Base-by-base conservation (phyloP, 768 basidiomycete genomes). In the button mushroom (Agaricus bisporus) region DNA sequence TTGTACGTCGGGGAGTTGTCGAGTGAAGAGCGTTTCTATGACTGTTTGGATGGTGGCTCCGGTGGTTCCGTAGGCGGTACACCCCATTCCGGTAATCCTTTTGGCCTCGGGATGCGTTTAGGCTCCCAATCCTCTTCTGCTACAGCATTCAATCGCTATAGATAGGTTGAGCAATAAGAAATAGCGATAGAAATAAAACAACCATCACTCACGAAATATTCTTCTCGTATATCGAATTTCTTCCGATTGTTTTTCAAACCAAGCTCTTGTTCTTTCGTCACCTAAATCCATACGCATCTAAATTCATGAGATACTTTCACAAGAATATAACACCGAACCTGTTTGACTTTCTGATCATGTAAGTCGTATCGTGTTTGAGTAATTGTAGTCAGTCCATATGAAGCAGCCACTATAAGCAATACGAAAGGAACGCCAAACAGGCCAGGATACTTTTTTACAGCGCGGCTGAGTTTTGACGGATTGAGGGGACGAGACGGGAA, bases 21-120 rank as follows among this genome's bases (percentile, higher is more conserved):
- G 20, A 44, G 11, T 17, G 18, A 20, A 44, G 42, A 44, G 14
- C 42, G 11, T n/a, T 25, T 10, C 18, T 41, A 54, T 8, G 52
- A 41, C 18, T 35, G 2, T 4, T 47, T 41, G 3, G 52, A 28
- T 32, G 32, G 2, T 4, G 32, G 7, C 2, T 32, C 32, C 9
- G 46, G 68, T 12, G 80, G 77, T 63, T 80, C 80, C 2, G 80
- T 71, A 3, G 91, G 89, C 17, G 88, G 80, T 20, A 90, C 84
- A 51, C 94, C 95, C 95, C 92, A 95, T 65, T 95, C 93, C 1
- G 91, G 91, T n/a, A 91, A 70, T 15, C 94, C 95, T 37, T 83
- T 81, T 3, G 94, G 91, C 39, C 95, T 75, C 28, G 77, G 76
- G 32, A 97, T 90, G 37, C 95, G 76, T 61, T 88, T 88, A 43